Base-by-base conservation (phyloP, 768 basidiomycete genomes). In the Rhodotorula kratochvilovae region DNA sequence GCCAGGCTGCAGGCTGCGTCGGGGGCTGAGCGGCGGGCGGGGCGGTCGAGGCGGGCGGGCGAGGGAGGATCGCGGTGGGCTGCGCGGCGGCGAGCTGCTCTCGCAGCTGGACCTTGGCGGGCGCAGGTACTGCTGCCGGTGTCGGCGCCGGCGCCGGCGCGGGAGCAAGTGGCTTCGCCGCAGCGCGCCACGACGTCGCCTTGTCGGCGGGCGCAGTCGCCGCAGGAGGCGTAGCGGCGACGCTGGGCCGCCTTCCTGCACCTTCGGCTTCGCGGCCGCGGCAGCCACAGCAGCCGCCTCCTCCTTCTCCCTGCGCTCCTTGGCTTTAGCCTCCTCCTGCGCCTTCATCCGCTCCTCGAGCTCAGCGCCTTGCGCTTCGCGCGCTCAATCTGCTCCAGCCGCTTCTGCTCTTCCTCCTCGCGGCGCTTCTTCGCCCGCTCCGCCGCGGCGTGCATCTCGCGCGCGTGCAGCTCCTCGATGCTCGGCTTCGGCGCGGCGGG, bases 321-420 rank as follows among this genome's bases (percentile, higher is more conserved):
- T 29, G 35, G 57, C 45, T 21, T 68, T 59, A 56, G 36, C 59
- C 64, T 67, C 42, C 39, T 60, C 66, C 2, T 48, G 48, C 15
- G 46, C 57, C 58, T 63, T 66, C 63, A 79, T 67, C 63, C 65
- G 64, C 66, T 76, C 77, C 59, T 78, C 80, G 17, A 81, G n/a
- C 61, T 78, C 43, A 63, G 70, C 15, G 80, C 91, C 80, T 93
- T 95, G 81, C 82, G 85, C 71, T 86, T 84, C 23, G 92, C 92
- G 25, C 92, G 84, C 76, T 92, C 91, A 75, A 86, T 86, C 79
- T 89, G 88, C 58, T 86, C 88, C 78, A 90, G 87, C 25, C 91
- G 84, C 74, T 90, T 88, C 71, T 87, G 88, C 78, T 94, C 92
- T 75, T 93, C 92, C 61, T 89, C 85, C 76, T 90, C 88, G 58